Base-by-base conservation (phyloP, 441 rosid genomes). In the Macaranga tanarius region DNA sequence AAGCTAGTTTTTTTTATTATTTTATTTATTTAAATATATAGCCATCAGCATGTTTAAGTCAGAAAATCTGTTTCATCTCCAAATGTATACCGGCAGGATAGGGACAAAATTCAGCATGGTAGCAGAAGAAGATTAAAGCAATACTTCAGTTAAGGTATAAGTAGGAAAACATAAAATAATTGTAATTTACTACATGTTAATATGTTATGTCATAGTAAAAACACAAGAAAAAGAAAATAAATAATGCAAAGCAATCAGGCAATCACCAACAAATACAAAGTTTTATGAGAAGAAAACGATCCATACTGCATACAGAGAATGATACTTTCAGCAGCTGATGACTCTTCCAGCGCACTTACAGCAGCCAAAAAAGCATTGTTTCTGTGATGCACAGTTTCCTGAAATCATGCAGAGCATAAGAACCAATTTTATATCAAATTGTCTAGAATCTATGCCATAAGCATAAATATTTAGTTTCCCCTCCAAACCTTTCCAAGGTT, bases 401-500 rank as follows among this genome's bases (percentile, higher is more conserved):
- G 77, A 69, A 71, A 80, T 51, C 38, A 74, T 60, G 72, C 69
- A 66, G 38, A 40, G 25, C n/a, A 54, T 67, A 42, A 69, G 62
- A 54, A 67, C 23, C 59, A 45, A 38, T 62, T 26, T 38, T 62
- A 58, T 56, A 68, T 47, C 12, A 4, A 2, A 38, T 28, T 5
- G 40, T 65, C 68, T 26, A 26, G 59, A 76, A 64, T 68, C 8
- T 5, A 71, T 48, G 57, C 59, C 58, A 62, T 67, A 65, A 61
- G 47, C 40, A 67, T 55, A n/a, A 40, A 26, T 64, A n/a, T 25
- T 11, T n/a, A 65, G 84, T 88, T n/a, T n/a, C n/a, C n/a, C n/a
- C n/a, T n/a, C n/a, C n/a, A n/a, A n/a, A n/a, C n/a, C 83, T 83
- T 85, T 67, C 84, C 88, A 22, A 79, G 81, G 38, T 59, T 54